phyloP scores from a whole-genome alignment of 306 rosid species.

The Amphicarpaea edgeworthii region DNA sequence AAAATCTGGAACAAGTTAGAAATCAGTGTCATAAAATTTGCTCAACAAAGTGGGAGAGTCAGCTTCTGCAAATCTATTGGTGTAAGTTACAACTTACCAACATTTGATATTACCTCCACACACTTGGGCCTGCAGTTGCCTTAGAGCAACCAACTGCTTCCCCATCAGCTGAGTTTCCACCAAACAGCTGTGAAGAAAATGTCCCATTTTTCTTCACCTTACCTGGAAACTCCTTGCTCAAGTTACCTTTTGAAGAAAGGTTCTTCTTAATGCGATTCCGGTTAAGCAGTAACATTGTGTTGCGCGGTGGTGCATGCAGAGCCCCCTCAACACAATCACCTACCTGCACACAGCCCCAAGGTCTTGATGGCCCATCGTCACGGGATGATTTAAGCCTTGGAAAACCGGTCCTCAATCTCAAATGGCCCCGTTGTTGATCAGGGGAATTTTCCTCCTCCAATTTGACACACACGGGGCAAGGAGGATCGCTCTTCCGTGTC shows the following conservation, averaged over 20 bases:
- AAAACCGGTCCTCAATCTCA: constrained; percentile 58
- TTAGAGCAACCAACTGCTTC: constrained; percentile 67
- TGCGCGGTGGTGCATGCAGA: constrained; percentile 68
- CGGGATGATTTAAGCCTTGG: constrained; percentile 60
- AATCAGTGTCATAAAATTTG: constrained; percentile 43
- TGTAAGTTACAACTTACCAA: constrained; percentile 12
- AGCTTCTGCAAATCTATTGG: constrained; percentile 35
- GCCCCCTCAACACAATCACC: constrained; percentile 85
- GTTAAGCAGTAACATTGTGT: constrained; percentile 66
- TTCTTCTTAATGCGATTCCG: constrained; percentile 70
- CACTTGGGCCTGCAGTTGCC: constrained; percentile 55
- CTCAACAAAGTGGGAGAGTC: constrained; percentile 38
- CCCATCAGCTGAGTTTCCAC: constrained; percentile 60
- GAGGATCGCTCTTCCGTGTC: constrained; percentile 72
- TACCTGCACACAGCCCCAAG: constrained; percentile 77
- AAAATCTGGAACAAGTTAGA: constrained; percentile 37
- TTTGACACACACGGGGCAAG: constrained; percentile 75
- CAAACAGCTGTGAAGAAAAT: constrained; percentile 57
- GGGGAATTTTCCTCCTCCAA: constrained; percentile 62
- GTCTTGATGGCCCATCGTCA: constrained; percentile 71
- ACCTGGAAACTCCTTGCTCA: constrained; percentile 71
- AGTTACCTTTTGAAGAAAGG: constrained; percentile 65
- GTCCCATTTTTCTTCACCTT: constrained; percentile 63
- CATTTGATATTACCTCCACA: constrained; percentile 51
- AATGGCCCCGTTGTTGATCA: constrained; percentile 56